Evolutionary conservation across 192 early-diverging fungal species (phyloP), one percentile per base, ranked within the genome.

Genomic region (Chytriomyces sp.): DNA sequence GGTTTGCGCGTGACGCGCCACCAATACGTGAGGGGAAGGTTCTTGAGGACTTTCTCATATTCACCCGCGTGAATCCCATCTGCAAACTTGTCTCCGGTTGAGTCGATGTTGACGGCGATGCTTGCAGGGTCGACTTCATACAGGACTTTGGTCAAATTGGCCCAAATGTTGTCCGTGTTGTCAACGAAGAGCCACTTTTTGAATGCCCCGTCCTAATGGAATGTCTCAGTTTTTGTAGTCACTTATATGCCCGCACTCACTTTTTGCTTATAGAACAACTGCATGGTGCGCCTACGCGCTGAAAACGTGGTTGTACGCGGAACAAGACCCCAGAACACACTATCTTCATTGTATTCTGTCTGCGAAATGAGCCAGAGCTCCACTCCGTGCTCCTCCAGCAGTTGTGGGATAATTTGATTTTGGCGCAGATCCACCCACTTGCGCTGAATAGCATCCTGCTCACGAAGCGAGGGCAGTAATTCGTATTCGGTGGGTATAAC

Each of bases 271-370:
- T 39, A 72, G 31, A 58, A 57, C 14, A 49, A 49, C 30, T 38
- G n/a, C 32, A 63, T 7, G 17, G 70, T 72, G 8, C 70, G 30
- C 19, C 70, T 22, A 22, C 70, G 59, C 22, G 70, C 70, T 14
- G 70, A n/a, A 53, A 72, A 72, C 19, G 59, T 52, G 12, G 40
- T 33, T 19, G 59, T 52, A 36, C 59, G 70, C 10, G 10, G n/a
- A 17, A 64, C 49, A 3, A 62, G 30, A 26, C 39, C 39, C 70
- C 70, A 72, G 59, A 72, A 72, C 14, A 28, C 70, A 17, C 31
- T 38, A 59, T 72, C 70, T 25, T 72, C 70, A 41, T 63, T 63
- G 70, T 72, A 72, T 32, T 72, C 70, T 19, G 59, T 57, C 70
- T 52, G 39, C 10, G 58, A 62, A 3, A 72, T 26, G 25, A 72